Percentiles rank a stretch among this genome's conserved stretches.
These are phyloP conservation scores for Triticum monococcum DNA, from an alignment of 176 grass and related monocot species.

Conservation along the genomic window DNA sequence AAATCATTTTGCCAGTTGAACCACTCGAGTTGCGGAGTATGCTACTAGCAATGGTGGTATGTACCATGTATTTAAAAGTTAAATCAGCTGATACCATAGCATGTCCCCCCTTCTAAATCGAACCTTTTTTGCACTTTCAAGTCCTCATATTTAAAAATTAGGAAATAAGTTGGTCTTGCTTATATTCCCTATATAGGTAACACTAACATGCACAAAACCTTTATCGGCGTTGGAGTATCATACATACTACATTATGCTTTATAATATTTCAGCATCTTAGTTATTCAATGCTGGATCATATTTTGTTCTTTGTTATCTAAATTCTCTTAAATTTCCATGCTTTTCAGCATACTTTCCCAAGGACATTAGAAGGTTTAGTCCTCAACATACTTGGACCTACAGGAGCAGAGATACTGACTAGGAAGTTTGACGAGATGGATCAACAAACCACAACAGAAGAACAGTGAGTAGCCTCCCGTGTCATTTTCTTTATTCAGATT, in stretches of 20 bases:
- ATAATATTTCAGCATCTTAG: not conserved
- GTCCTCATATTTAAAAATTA: not conserved
- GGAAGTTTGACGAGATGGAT: slow-evolving; percentile 95
- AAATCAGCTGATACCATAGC: not conserved
- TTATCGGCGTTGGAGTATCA: not conserved
- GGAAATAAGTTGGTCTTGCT: not conserved
- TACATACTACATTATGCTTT: not conserved
- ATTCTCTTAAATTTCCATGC: not conserved
- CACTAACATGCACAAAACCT: slow-evolving; percentile 8
- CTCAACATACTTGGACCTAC: slow-evolving; percentile 74
- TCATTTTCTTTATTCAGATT: not conserved
- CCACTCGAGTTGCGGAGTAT: slow-evolving; percentile 60
- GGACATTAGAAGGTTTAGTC: slow-evolving; percentile 78
- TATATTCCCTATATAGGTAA: not conserved
- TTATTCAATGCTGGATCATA: not conserved
- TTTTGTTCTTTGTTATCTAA: not conserved
- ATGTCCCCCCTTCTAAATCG: not conserved
- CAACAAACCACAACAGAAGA: slow-evolving; percentile 69
- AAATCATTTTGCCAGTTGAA: slow-evolving; percentile 66
- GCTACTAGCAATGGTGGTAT: slow-evolving; percentile 80
- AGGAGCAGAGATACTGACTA: slow-evolving; percentile 90
- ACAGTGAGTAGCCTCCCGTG: slow-evolving; percentile 47
- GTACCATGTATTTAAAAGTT: slow-evolving; percentile 10
- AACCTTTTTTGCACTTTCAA: not conserved
- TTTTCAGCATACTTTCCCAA: slow-evolving; percentile 81